Evolutionary conservation across 176 grass and related monocot genomes (phyloP).

Genomic region (Phoenix dactylifera): DNA sequence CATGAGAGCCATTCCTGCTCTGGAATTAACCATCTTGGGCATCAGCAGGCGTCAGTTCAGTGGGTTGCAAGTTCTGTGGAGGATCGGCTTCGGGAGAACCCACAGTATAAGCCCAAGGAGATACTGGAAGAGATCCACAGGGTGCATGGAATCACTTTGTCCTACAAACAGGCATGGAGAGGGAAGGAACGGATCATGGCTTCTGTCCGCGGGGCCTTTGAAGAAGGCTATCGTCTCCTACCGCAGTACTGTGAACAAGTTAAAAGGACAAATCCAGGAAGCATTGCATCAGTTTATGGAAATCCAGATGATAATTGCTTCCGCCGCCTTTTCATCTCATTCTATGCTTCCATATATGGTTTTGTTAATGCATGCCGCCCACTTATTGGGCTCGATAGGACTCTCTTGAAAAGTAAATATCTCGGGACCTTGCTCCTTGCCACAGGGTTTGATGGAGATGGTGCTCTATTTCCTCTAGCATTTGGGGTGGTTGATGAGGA

Average conservation of each 20-base stretch:
- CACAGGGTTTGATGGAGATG: slow-evolving; percentile 87
- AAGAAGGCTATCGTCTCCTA: slow-evolving; percentile 86
- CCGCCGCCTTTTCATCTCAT: slow-evolving; percentile 73
- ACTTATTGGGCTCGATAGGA: slow-evolving; percentile 83
- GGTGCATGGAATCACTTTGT: slow-evolving; percentile 88
- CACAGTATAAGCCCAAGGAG: slow-evolving; percentile 96
- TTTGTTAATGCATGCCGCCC: slow-evolving; percentile 93
- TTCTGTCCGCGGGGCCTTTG: slow-evolving; percentile 79
- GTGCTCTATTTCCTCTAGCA: slow-evolving; percentile 84
- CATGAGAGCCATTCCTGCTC: slow-evolving; percentile 62
- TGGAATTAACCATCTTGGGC: slow-evolving; percentile 87
- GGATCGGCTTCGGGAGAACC: slow-evolving; percentile 85
- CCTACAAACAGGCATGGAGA: slow-evolving; percentile 99
- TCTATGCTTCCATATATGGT: slow-evolving; percentile 87
- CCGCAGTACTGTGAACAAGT: slow-evolving; percentile 85
- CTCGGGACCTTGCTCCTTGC: slow-evolving; percentile 89
- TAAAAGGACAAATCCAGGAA: slow-evolving; percentile 80
- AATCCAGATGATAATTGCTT: slow-evolving; percentile 79
- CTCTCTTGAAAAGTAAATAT: slow-evolving; percentile 86
- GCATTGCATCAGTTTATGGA: slow-evolving; percentile 68
- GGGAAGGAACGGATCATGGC: slow-evolving; percentile 97
- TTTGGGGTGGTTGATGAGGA: slow-evolving; percentile 98
- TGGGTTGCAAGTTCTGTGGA: slow-evolving; percentile 91
- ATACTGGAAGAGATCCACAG: slow-evolving; percentile 97
- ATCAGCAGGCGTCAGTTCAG: slow-evolving; percentile 95